Conservation (phyloP, 495 filamentous ascomycete species). For the Penicillium alfredii region DNA sequence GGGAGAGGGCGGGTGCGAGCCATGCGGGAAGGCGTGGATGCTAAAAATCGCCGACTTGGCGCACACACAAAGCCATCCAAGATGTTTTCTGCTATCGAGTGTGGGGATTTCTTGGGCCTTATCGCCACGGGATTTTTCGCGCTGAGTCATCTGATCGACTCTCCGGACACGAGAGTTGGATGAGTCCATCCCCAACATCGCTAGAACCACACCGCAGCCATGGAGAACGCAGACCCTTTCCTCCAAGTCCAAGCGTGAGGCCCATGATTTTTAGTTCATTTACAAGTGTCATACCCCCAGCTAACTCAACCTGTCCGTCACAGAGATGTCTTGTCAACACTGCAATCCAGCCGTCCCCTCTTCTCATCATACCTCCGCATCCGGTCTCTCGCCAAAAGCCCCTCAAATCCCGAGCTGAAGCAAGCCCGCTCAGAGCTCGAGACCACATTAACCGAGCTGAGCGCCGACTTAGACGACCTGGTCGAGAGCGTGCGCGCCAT, state of each 20-base stretch:
- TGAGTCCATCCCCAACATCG: conserved; percentile 4
- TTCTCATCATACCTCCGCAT: conserved; percentile 96
- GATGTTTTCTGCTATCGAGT: too few relatives aligned
- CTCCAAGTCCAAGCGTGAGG: conserved; percentile 84
- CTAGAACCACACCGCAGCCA: conserved; percentile 28
- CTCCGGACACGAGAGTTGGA: too few relatives aligned
- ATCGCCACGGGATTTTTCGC: too few relatives aligned
- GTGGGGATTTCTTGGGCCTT: too few relatives aligned
- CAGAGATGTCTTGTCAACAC: conserved; percentile 80
- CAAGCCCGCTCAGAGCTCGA: conserved; percentile 82
- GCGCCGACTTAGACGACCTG: conserved; percentile 82
- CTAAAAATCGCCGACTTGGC: conserved; percentile 1
- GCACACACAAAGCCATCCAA: conserved; percentile 1
- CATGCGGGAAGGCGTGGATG: conserved; percentile 9
- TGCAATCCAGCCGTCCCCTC: conserved; percentile 71
- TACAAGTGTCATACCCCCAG: conserved; percentile 3
- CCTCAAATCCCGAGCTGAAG: conserved; percentile 73
- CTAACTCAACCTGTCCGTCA: conserved; percentile 4
- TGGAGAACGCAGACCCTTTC: conserved; percentile 78
- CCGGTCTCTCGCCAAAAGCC: conserved; percentile 68
- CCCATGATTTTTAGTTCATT: not conserved
- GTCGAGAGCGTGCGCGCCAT: conserved; percentile 81
- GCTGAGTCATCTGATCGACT: not conserved
- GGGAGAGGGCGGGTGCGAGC: conserved; percentile 45
- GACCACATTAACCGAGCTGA: conserved; percentile 65